A percentile compares a stretch with the other conserved stretches of the same genome.
phyloP scores from a whole-genome alignment of 257 asterid species.

The Scutellaria baicalensis region DNA sequence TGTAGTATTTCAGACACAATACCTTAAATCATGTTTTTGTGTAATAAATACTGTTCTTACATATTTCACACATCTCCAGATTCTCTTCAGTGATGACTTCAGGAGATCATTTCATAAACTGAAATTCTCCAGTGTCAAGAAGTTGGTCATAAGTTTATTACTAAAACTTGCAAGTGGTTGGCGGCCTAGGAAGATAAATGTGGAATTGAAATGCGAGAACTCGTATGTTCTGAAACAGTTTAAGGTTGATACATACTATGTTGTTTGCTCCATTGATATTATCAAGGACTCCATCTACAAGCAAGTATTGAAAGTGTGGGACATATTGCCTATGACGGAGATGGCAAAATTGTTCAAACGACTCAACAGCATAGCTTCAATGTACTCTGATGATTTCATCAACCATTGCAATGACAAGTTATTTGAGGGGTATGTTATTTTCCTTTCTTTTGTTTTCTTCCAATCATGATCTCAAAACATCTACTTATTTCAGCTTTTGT shows the following conservation, averaged over 20 bases:
- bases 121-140: constrained; percentile 25
- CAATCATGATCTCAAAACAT: background rate
- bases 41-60: too few relatives aligned
- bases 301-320: constrained; percentile 67
- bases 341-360: constrained; percentile 35
- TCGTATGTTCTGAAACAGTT: constrained; percentile 40
- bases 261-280: constrained; percentile 50
- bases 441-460: background rate
- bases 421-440: constrained; percentile 38
- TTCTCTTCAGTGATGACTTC: constrained; percentile 49
- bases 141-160: constrained; percentile 27
- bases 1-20: background rate
- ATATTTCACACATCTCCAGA: constrained; percentile 21
- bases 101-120: constrained; percentile 41
- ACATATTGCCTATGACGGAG: constrained; percentile 39
- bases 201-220: constrained; percentile 37
- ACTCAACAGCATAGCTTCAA: constrained; percentile 39
- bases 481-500: background rate
- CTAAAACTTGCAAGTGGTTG: constrained; percentile 62
- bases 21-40: too few relatives aligned
- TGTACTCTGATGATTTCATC: constrained; percentile 47
- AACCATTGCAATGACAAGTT: constrained; percentile 37
- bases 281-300: constrained; percentile 27
- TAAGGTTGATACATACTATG: constrained; percentile 36
- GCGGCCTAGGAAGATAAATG: constrained; percentile 51